Evolutionary conservation across 768 basidiomycete genomes (phyloP).

Genomic region (Russula brevipes): DNA sequence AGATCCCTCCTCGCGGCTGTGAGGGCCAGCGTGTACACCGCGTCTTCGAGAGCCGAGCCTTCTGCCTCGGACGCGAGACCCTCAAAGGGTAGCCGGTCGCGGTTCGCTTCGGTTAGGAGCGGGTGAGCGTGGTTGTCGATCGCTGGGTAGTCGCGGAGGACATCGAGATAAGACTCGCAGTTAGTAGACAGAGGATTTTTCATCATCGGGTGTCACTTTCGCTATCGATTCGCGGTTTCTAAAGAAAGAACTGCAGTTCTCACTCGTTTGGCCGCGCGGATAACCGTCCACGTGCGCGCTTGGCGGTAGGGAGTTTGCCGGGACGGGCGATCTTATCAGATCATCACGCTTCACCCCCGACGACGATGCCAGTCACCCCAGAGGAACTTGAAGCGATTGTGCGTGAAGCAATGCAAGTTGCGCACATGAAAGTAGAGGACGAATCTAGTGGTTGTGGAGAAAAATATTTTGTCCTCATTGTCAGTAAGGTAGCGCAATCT

Average conservation of each 20-base stretch:
- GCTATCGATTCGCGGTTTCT: too few species aligned
- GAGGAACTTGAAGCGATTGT: slow-evolving; percentile 57
- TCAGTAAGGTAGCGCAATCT: slow-evolving; percentile 58
- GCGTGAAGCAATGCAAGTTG: slow-evolving; percentile 55
- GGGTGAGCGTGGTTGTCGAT: slow-evolving; percentile 83
- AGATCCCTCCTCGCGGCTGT: slow-evolving; percentile 55
- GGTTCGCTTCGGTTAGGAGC: slow-evolving; percentile 45
- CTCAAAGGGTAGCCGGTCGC: slow-evolving; percentile 51
- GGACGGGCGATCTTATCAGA: neutral
- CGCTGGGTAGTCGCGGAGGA: slow-evolving; percentile 40
- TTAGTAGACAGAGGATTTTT: too few species aligned
- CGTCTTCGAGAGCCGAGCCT: slow-evolving; percentile 48
- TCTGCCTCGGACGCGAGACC: slow-evolving; percentile 61
- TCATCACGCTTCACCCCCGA: neutral
- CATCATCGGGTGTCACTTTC: too few species aligned
- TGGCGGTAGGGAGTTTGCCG: too few species aligned
- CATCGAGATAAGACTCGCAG: neutral
- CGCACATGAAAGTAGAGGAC: slow-evolving; percentile 69
- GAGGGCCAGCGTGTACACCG: slow-evolving; percentile 53
- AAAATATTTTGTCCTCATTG: slow-evolving; percentile 67
- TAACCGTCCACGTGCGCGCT: too few species aligned
- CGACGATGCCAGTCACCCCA: slow-evolving; percentile 55
- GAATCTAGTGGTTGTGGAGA: slow-evolving; percentile 78
- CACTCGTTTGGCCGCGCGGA: too few species aligned
- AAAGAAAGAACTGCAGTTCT: too few species aligned